Conservation (phyloP, 2,329 filamentous ascomycete species). For the Coniochaeta sp. region DNA sequence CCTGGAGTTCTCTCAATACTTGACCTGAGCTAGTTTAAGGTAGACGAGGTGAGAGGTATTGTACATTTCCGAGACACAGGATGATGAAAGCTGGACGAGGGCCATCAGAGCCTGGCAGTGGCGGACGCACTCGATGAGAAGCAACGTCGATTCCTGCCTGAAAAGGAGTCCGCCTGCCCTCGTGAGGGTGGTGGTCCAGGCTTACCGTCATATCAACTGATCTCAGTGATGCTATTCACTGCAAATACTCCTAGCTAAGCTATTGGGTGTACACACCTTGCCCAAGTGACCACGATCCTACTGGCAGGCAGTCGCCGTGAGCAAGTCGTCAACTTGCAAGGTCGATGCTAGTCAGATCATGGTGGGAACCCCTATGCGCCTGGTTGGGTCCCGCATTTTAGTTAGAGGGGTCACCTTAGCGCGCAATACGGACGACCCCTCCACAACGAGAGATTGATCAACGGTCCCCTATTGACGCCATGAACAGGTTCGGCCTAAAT, state of each 20-base stretch:
- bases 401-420: not conserved
- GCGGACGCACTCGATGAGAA: not conserved
- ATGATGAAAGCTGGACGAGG: not conserved
- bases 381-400: not conserved
- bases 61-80: not conserved
- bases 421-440: not conserved
- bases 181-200: not conserved
- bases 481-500: not conserved
- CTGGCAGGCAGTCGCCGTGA: not conserved
- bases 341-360: not conserved
- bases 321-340: not conserved
- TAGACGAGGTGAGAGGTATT: too few species aligned
- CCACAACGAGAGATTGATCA: not conserved
- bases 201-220: not conserved
- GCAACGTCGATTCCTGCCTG: not conserved
- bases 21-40: not conserved
- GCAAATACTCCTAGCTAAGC: not conserved
- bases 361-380: not conserved
- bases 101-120: not conserved
- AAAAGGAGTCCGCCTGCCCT: not conserved
- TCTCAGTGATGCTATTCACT: not conserved
- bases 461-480: not conserved
- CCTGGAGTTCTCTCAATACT: not conserved
- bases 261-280: not conserved
- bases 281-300: not conserved